Conservation (phyloP, 2,329 filamentous ascomycete species). For the Fusarium virguliforme region DNA sequence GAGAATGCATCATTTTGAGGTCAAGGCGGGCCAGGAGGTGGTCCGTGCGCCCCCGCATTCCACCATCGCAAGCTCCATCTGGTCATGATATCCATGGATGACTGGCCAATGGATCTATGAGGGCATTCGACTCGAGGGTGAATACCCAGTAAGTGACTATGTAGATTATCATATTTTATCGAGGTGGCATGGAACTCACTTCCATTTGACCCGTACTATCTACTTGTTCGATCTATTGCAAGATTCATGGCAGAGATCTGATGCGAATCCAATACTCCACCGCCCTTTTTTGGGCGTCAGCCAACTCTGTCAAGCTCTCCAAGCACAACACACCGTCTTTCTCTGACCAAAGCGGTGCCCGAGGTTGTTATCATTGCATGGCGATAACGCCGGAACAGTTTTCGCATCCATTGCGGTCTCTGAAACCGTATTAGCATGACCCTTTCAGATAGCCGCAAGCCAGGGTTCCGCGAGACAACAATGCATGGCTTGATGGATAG, state of each 20-base stretch:
- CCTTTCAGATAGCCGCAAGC: neutral
- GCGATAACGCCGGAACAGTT: neutral
- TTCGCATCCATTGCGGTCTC: neutral
- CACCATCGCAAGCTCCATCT: constrained; percentile 6
- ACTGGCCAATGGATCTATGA: neutral
- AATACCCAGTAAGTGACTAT: neutral
- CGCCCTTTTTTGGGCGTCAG: constrained; percentile 8
- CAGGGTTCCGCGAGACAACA: neutral
- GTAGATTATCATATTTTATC: neutral
- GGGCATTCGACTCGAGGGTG: neutral
- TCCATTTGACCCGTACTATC: no score
- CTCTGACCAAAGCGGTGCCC: neutral
- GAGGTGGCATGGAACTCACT: no score
- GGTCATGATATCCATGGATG: neutral
- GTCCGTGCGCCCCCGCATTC: constrained; percentile 10
- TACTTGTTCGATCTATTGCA: neutral
- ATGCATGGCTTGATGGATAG: constrained; percentile 5
- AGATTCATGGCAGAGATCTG: neutral
- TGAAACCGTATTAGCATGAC: neutral
- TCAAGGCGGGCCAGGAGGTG: constrained; percentile 5
- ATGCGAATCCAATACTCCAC: neutral
- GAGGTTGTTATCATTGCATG: neutral
- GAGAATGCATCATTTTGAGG: constrained; percentile 12
- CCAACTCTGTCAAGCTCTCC: constrained; percentile 3
- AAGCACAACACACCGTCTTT: constrained; percentile 10